These are phyloP conservation scores for Boletus insuetus DNA, from an alignment of 768 basidiomycete genomes.

Conservation along the genomic window DNA sequence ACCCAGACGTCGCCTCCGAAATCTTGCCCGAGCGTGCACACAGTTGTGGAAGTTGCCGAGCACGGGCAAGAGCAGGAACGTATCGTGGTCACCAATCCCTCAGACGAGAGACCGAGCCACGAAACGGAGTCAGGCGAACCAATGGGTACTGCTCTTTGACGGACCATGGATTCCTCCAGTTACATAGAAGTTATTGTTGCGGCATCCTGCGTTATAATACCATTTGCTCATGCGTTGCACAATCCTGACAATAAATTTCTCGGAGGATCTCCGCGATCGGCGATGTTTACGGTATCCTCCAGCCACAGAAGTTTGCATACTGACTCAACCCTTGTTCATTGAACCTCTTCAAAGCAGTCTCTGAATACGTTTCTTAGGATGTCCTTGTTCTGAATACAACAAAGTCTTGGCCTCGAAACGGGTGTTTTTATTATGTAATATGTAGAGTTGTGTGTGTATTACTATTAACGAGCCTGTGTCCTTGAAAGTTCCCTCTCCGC, in stretches of 20 bases:
- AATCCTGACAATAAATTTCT: too few relatives aligned
- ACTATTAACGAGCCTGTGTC: neutral
- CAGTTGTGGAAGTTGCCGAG: constrained; percentile 26
- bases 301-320: too few relatives aligned
- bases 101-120: constrained; percentile 7
- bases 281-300: too few relatives aligned
- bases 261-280: too few relatives aligned
- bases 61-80: constrained; percentile 17
- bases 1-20: constrained; percentile 13
- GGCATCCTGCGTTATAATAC: neutral
- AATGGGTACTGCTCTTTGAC: constrained; percentile 33
- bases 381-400: neutral
- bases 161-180: neutral
- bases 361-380: neutral
- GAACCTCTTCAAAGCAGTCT: too few relatives aligned
- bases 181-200: neutral
- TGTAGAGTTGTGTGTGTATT: constrained; percentile 4
- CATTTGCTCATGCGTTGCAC: neutral
- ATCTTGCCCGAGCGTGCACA: constrained; percentile 20
- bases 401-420: neutral
- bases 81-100: neutral
- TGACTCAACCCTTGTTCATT: too few relatives aligned
- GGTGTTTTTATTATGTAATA: constrained; percentile 21
- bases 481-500: constrained; percentile 18
- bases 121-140: constrained; percentile 16